phyloP scores from a whole-genome alignment of 768 basidiomycete species.

The Lactifluus piperatus region DNA sequence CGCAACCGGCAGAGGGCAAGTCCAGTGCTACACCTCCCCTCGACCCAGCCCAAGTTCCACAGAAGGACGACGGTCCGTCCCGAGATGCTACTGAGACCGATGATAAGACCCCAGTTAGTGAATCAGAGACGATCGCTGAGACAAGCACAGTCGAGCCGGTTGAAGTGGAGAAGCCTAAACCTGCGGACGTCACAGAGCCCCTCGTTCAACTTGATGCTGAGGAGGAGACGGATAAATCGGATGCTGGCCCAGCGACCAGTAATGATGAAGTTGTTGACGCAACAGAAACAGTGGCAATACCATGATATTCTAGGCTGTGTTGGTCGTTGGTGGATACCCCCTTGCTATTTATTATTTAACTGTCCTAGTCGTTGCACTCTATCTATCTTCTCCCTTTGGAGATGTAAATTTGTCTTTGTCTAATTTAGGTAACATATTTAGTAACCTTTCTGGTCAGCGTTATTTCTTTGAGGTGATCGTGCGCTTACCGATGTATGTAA shows the following conservation, averaged over 20 bases:
- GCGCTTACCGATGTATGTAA: slow-evolving; percentile 4
- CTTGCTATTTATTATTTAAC: not conserved
- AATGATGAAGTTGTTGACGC: not conserved
- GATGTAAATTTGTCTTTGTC: not conserved
- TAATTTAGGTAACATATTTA: not conserved
- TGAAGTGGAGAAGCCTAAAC: not conserved
- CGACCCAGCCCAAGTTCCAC: not conserved
- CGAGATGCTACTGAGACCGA: not conserved
- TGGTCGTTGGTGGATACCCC: not conserved
- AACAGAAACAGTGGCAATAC: not conserved
- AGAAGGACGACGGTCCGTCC: slow-evolving; percentile 1
- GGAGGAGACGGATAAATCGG: not conserved
- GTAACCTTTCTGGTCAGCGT: not conserved
- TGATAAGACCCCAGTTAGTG: not conserved
- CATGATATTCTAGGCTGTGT: not conserved
- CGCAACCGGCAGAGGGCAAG: not conserved
- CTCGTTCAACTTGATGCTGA: not conserved
- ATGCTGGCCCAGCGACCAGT: not conserved
- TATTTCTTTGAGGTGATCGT: not conserved
- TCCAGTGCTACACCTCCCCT: not conserved
- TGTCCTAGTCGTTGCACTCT: not conserved
- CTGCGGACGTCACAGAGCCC: not conserved
- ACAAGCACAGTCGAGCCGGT: not conserved
- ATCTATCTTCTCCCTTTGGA: not conserved
- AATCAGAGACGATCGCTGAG: slow-evolving; percentile 4